Evolutionary conservation across 495 filamentous ascomycete species (phyloP).

Genomic region (Entonaema liquescens): DNA sequence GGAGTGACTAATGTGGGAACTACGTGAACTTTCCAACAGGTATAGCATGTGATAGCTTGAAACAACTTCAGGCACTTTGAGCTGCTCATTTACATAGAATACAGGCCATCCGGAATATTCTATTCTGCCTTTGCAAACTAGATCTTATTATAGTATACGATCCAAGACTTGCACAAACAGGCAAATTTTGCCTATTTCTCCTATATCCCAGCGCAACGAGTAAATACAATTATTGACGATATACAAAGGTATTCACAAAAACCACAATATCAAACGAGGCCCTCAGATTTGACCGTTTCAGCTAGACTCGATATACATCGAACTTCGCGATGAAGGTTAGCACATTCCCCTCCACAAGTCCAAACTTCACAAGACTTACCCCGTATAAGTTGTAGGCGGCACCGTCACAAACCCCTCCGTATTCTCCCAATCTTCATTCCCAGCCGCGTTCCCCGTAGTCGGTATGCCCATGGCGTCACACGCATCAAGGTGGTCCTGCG

Average conservation of each 20-base stretch:
- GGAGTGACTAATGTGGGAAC: not conserved
- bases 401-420: conserved; percentile 61
- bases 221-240: not conserved
- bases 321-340: conserved; percentile 23
- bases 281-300: not conserved
- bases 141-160: not conserved
- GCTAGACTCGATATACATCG: conserved; percentile 22
- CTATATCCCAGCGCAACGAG: not conserved
- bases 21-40: not conserved
- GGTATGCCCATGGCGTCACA: conserved; percentile 64
- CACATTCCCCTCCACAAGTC: not conserved
- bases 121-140: not conserved
- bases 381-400: conserved; percentile 51
- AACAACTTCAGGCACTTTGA: not conserved
- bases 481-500: conserved; percentile 64
- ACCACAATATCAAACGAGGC: not conserved
- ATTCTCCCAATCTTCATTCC: conserved; percentile 70
- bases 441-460: conserved; percentile 76
- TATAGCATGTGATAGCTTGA: not conserved
- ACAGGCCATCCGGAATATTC: not conserved
- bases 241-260: not conserved
- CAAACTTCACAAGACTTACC: conserved; percentile 42
- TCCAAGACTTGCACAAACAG: not conserved
- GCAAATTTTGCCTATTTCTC: not conserved
- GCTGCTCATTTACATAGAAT: not conserved